Evolutionary conservation across 768 basidiomycete genomes (phyloP).

Genomic region (Phaffia tasmanica): DNA sequence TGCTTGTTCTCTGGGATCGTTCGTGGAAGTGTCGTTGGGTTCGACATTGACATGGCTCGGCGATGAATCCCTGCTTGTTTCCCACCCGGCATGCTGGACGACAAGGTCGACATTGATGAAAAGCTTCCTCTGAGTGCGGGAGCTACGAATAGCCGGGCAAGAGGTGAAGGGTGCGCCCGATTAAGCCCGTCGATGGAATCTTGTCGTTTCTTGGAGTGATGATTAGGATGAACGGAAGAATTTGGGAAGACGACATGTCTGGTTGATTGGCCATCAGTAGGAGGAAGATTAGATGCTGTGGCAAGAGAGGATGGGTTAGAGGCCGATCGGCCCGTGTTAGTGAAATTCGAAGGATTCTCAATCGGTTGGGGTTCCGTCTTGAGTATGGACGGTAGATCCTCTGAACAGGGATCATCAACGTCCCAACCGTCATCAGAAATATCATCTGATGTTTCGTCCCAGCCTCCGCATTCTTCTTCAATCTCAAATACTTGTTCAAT

Average conservation of each 20-base stretch:
- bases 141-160: slow-evolving; percentile 20
- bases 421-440: slow-evolving; percentile 10
- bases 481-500: slow-evolving; percentile 78
- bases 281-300: not conserved
- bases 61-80: slow-evolving; percentile 1
- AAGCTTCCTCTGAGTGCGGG: not conserved
- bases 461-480: slow-evolving; percentile 43
- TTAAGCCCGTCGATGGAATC: slow-evolving; percentile 17
- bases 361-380: not conserved
- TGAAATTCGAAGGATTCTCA: slow-evolving; percentile 1
- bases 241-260: slow-evolving; percentile 9
- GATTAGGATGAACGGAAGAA: not conserved
- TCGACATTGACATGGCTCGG: slow-evolving; percentile 12
- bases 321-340: not conserved
- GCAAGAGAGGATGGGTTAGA: not conserved
- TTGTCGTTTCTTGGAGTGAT: slow-evolving; percentile 20
- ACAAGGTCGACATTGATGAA: not conserved
- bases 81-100: not conserved
- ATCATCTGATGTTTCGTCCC: slow-evolving; percentile 11
- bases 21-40: not conserved
- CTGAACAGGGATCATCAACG: not conserved
- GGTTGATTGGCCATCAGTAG: not conserved
- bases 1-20: no score
- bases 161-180: slow-evolving; percentile 14
- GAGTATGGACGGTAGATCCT: not conserved